Percentiles rank a stretch among this genome's conserved stretches.
Conservation (phyloP, 2,329 filamentous ascomycete species). For the Calonectria pteridis region DNA sequence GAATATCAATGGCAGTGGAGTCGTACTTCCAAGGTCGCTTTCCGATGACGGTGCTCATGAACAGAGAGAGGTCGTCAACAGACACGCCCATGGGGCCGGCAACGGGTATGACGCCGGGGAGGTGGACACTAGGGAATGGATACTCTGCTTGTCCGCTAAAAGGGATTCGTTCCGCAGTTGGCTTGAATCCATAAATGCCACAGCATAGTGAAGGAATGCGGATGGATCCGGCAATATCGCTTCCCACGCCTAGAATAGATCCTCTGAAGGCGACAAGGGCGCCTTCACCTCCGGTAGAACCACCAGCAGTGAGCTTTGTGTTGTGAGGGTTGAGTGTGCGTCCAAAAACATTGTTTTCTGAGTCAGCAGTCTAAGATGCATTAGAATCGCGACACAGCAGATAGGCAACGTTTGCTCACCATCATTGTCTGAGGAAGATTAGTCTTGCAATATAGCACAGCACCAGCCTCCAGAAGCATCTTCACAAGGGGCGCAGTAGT, state of each 20-base stretch:
- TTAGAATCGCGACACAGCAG: neutral
- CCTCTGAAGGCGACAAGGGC: conserved; percentile 40
- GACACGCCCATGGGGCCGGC: conserved; percentile 58
- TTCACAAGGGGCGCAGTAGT: conserved; percentile 41
- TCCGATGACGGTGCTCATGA: conserved; percentile 54
- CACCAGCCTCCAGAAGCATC: conserved; percentile 42
- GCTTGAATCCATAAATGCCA: conserved; percentile 67
- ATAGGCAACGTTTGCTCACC: conserved; percentile 44
- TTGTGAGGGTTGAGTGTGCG: conserved; percentile 45
- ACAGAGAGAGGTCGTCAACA: conserved; percentile 44
- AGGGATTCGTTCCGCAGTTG: conserved; percentile 69
- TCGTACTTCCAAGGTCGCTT: conserved; percentile 61
- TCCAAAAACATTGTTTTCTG: conserved; percentile 55
- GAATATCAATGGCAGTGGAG: conserved; percentile 52
- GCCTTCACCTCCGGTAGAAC: conserved; percentile 43
- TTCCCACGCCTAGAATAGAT: conserved; percentile 41
- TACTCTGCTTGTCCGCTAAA: conserved; percentile 37
- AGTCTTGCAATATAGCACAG: conserved; percentile 56
- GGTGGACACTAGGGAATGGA: conserved; percentile 25
- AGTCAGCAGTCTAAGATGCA: conserved; percentile 39
- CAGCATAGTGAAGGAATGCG: conserved; percentile 66
- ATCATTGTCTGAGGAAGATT: conserved; percentile 73
- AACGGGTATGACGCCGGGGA: conserved; percentile 50
- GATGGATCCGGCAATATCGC: conserved; percentile 59
- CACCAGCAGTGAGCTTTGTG: conserved; percentile 50